A percentile compares a stretch with the other conserved stretches of the same genome.
phyloP scores from a whole-genome alignment of 2,329 filamentous ascomycete genomes.

The Tolypocladium guangdongense region DNA sequence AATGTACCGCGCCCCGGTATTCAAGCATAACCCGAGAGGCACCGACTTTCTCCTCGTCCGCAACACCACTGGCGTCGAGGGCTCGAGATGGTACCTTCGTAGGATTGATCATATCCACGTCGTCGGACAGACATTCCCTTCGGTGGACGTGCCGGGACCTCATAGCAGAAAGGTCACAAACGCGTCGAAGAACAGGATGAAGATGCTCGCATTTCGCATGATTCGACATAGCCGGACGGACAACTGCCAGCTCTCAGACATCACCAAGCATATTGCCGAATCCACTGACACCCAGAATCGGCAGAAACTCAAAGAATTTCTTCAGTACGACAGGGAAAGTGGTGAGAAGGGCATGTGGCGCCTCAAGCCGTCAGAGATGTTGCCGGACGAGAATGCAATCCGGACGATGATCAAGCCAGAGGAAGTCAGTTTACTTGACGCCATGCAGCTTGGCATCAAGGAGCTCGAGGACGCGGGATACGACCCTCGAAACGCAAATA shows the following conservation, averaged over 20 bases:
- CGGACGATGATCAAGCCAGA: constrained; percentile 88
- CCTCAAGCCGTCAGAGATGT: constrained; percentile 57
- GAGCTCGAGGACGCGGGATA: constrained; percentile 87
- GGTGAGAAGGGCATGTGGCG: constrained; percentile 69
- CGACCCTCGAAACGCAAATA: constrained; percentile 49
- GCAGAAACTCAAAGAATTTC: constrained; percentile 94
- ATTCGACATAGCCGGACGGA: constrained; percentile 64
- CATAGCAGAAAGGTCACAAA: constrained; percentile 94
- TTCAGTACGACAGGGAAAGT: constrained; percentile 73
- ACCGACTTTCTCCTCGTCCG: constrained; percentile 84
- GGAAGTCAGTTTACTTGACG: constrained; percentile 86
- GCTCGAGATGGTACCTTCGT: constrained; percentile 70
- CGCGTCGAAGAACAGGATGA: constrained; percentile 90
- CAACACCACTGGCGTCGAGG: constrained; percentile 67
- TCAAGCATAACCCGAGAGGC: constrained; percentile 66
- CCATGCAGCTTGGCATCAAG: constrained; percentile 92
- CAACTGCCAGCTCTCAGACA: constrained; percentile 64
- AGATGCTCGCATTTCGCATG: constrained; percentile 88
- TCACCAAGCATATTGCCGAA: constrained; percentile 85
- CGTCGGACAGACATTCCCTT: constrained; percentile 88
- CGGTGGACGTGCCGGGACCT: constrained; percentile 82
- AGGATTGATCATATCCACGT: constrained; percentile 86
- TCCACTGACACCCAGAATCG: constrained; percentile 92
- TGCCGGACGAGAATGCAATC: constrained; percentile 72
- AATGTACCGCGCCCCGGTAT: constrained; percentile 91